Evolutionary conservation across 2,329 filamentous ascomycete genomes (phyloP).

Genomic region (Endothia cerciana): DNA sequence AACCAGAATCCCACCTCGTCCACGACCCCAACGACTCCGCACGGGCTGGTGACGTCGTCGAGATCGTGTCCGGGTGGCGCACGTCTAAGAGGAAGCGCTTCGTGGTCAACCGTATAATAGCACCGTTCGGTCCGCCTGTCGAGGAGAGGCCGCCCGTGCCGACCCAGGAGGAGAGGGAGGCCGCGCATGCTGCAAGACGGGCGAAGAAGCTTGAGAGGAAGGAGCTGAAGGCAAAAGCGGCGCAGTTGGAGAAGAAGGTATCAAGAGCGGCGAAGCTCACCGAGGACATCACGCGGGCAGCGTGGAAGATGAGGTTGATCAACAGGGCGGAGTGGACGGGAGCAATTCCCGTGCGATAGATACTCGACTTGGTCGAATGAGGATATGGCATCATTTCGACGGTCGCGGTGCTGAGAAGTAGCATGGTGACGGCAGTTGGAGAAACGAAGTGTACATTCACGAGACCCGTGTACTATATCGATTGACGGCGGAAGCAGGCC

Average conservation of each 20-base stretch:
- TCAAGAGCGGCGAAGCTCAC: conserved; percentile 32
- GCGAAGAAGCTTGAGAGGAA: conserved; percentile 60
- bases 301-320: conserved; percentile 35
- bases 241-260: conserved; percentile 32
- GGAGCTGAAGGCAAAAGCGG: conserved; percentile 39
- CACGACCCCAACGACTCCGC: conserved; percentile 79
- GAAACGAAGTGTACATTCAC: conserved; percentile 13
- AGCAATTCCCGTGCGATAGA: neutral
- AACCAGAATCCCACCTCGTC: conserved; percentile 68
- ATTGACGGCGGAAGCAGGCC: neutral
- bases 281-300: conserved; percentile 29
- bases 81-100: conserved; percentile 71
- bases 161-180: conserved; percentile 63
- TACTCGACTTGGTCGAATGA: neutral
- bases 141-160: conserved; percentile 68
- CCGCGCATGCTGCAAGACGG: conserved; percentile 56
- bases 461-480: conserved; percentile 6
- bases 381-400: neutral
- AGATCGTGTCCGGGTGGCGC: conserved; percentile 68
- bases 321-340: conserved; percentile 14
- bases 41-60: conserved; percentile 74
- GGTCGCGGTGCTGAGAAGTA: neutral
- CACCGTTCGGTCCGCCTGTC: conserved; percentile 66
- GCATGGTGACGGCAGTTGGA: neutral
- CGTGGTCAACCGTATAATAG: conserved; percentile 75